Conservation (phyloP, 2,329 filamentous ascomycete species). For the Amylocarpus encephaloides region DNA sequence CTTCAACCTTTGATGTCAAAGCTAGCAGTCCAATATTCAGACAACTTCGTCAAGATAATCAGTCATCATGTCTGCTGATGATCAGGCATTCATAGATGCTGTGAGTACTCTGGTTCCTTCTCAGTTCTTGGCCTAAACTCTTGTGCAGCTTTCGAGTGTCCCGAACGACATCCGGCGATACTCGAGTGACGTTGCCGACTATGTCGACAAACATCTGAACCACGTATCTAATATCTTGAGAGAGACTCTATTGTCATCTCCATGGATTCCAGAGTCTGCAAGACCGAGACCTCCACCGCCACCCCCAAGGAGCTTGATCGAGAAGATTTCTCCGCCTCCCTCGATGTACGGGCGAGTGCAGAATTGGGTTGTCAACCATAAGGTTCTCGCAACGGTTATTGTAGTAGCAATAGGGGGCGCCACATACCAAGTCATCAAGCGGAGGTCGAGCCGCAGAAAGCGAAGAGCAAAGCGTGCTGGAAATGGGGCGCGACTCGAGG, state of each 20-base stretch:
- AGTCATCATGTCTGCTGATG: constrained; percentile 65
- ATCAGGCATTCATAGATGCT: constrained; percentile 71
- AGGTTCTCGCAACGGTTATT: constrained; percentile 64
- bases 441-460: constrained; percentile 42
- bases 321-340: constrained; percentile 31
- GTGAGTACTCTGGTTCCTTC: constrained; percentile 43
- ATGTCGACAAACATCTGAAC: constrained; percentile 77
- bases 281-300: constrained; percentile 50
- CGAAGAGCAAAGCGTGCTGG: constrained; percentile 71
- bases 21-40: not conserved
- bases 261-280: constrained; percentile 68
- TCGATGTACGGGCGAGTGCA: constrained; percentile 48
- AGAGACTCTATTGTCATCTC: constrained; percentile 58
- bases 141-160: constrained; percentile 46
- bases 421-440: constrained; percentile 39
- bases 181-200: constrained; percentile 67
- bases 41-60: constrained; percentile 1
- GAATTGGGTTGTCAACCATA: constrained; percentile 67
- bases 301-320: constrained; percentile 25
- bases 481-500: constrained; percentile 82
- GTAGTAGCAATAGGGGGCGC: constrained; percentile 65
- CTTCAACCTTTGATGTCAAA: not conserved
- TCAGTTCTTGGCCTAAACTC: not conserved
- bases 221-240: constrained; percentile 64
- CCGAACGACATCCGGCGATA: constrained; percentile 64